Base-by-base conservation (phyloP, 31 red algal species). In the Bonnemaisonia californica region DNA sequence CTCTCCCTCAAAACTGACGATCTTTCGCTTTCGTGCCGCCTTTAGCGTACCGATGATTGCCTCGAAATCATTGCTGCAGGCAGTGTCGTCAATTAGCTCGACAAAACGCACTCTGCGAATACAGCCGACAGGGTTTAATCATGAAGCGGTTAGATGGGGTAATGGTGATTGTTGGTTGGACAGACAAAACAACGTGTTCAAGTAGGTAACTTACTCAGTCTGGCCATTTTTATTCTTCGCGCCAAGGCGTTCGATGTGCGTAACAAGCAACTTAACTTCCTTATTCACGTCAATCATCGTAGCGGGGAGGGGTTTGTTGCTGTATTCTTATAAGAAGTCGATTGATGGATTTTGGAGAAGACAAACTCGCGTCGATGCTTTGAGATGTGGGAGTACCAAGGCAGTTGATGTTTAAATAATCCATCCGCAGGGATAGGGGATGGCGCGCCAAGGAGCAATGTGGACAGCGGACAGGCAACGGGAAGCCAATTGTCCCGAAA, bases 41-140 rank as follows among this genome's bases (percentile, higher is more conserved):
- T 80, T 76, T 55, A 94, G 85, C 31, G 91, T 94, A 19, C 82
- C 83, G 60, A 88, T 85, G 0, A 94, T 85, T n/a, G 91, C 91
- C 67, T 94, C 91, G 58, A 94, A 94, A 8, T 83, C 71, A 56
- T 94, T 94, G 79, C 84, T 71, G 80, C 91, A 94, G 33, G 74
- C 38, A 22, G 88, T 85, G 74, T 94, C 91, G 48, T 88, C 84
- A 29, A 94, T 89, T 13, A 94, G 74, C 71, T 84, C 67, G 29
- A 87, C 91, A 58, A 93, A 93, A 29, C 77, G 75, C 31, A 93
- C 91, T 41, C 91, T 94, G 40, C 3, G 19, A 1, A 60, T 16
- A n/a, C n/a, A n/a, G n/a, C n/a, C n/a, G n/a, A n/a, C n/a, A 19
- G 28, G 54, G 21, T 13, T 16, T 24, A 32, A 8, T 19, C 54